Evolutionary conservation across 116 monocot species (phyloP).

Genomic region (Posidonia oceanica): DNA sequence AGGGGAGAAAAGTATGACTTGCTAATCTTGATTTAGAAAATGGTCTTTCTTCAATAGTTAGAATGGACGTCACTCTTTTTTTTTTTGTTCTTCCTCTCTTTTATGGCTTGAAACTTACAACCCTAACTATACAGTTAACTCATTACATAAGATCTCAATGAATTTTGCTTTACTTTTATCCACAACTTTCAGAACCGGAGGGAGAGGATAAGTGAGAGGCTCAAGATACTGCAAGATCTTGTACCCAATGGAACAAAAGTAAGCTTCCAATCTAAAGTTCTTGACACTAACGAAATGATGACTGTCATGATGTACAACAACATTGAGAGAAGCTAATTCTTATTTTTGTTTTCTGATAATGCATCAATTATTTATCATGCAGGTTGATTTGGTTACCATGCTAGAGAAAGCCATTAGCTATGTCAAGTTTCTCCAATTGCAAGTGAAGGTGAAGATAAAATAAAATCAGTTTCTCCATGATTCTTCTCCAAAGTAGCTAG

Average conservation of each 20-base stretch:
- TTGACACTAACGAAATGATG: background rate
- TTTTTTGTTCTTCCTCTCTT: too few relatives aligned
- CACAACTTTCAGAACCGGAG: conserved; percentile 46
- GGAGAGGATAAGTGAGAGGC: conserved; percentile 73
- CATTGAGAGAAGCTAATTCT: background rate
- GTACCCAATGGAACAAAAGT: conserved; percentile 96
- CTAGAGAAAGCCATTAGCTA: conserved; percentile 91
- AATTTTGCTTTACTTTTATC: background rate
- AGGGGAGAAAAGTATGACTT: background rate
- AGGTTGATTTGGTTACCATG: conserved; percentile 97
- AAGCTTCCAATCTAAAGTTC: background rate
- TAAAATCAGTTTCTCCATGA: background rate
- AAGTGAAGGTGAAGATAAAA: conserved; percentile 64
- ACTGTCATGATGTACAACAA: background rate
- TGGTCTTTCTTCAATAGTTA: too few relatives aligned
- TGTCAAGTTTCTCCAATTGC: conserved; percentile 94
- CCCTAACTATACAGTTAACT: background rate
- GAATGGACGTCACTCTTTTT: too few relatives aligned
- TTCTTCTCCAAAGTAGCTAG: background rate
- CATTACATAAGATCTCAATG: background rate
- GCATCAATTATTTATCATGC: background rate
- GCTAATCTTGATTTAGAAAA: background rate
- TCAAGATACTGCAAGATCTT: conserved; percentile 77
- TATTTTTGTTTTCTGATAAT: background rate
- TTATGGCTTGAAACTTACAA: too few relatives aligned